phyloP scores from a whole-genome alignment of 768 basidiomycete species.

The Dioszegia crocea region DNA sequence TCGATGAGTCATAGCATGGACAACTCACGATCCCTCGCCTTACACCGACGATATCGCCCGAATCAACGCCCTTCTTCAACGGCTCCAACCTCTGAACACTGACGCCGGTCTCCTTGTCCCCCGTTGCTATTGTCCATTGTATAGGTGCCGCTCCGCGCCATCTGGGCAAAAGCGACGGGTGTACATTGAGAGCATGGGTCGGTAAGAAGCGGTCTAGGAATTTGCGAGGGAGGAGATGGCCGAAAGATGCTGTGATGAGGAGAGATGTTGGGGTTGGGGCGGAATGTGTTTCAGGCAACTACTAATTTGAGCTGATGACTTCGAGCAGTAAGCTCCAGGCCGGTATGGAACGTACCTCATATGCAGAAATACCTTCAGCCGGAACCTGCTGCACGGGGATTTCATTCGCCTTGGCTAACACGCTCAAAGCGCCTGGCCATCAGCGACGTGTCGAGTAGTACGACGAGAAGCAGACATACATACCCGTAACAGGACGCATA shows the following conservation, averaged over 20 bases:
- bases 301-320: too few species aligned
- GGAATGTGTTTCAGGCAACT: constrained; percentile 53
- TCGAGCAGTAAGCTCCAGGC: too few species aligned
- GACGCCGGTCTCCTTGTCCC: constrained; percentile 68
- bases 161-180: constrained; percentile 78
- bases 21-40: constrained; percentile 57
- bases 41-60: constrained; percentile 65
- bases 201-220: constrained; percentile 63
- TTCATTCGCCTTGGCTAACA: constrained; percentile 56
- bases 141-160: constrained; percentile 91
- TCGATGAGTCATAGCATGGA: too few species aligned
- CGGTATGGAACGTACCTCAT: constrained; percentile 46
- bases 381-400: constrained; percentile 65
- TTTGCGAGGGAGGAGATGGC: constrained; percentile 67
- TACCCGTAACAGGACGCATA: not conserved
- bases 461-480: not conserved
- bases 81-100: constrained; percentile 61
- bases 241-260: constrained; percentile 84
- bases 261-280: constrained; percentile 51
- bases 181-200: constrained; percentile 70
- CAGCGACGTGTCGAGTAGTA: not conserved
- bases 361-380: constrained; percentile 60
- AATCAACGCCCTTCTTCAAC: constrained; percentile 72
- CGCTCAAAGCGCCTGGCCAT: constrained; percentile 65
- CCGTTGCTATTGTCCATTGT: constrained; percentile 71